phyloP scores from a whole-genome alignment of 768 basidiomycete genomes.

The Chalciporus piperatus region DNA sequence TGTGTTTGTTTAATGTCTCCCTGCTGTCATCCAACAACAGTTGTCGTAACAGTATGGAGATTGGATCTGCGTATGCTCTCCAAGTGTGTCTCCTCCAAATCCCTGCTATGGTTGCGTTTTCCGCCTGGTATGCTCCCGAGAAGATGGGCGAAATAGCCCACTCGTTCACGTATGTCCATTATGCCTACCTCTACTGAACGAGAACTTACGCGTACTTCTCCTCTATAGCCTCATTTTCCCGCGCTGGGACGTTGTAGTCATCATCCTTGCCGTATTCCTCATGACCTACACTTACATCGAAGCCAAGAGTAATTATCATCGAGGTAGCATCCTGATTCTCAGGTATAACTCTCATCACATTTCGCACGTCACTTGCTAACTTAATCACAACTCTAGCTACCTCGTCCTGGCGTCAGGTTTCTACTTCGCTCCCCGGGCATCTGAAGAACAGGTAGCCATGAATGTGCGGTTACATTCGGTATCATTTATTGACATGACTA shows the following conservation, averaged over 20 bases:
- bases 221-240: slow-evolving; percentile 86
- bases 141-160: slow-evolving; percentile 84
- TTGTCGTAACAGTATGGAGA: slow-evolving; percentile 80
- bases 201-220: slow-evolving; percentile 2
- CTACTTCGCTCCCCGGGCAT: slow-evolving; percentile 71
- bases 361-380: neutral
- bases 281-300: slow-evolving; percentile 99
- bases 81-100: slow-evolving; percentile 98
- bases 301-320: slow-evolving; percentile 97
- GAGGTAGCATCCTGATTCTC: slow-evolving; percentile 92
- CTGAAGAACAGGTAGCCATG: slow-evolving; percentile 20
- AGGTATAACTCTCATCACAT: slow-evolving; percentile 51
- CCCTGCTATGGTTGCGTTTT: slow-evolving; percentile 98
- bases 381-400: slow-evolving; percentile 55
- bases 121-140: slow-evolving; percentile 87
- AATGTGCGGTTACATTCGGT: neutral
- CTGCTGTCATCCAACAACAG: slow-evolving; percentile 1
- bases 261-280: slow-evolving; percentile 94
- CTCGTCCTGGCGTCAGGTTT: slow-evolving; percentile 89
- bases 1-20: slow-evolving; percentile 11
- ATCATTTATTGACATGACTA: slow-evolving; percentile 2
- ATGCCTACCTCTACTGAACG: neutral
- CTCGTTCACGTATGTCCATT: slow-evolving; percentile 82
- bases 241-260: slow-evolving; percentile 93
- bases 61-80: slow-evolving; percentile 97